These are phyloP conservation scores for Solanum peruvianum DNA, from an alignment of 257 asterid species.

Conservation along the genomic window DNA sequence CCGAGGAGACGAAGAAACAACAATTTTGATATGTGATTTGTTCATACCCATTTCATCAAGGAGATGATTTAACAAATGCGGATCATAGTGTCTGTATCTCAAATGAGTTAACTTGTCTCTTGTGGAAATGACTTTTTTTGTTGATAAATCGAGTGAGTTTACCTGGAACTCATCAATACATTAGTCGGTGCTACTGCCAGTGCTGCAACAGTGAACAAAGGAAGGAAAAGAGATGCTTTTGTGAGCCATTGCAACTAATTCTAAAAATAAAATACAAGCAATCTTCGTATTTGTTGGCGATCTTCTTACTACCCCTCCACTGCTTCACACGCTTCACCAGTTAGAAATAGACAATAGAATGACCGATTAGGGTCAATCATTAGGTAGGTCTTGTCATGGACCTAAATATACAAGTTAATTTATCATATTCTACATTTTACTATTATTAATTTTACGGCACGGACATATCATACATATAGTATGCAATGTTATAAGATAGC, in stretches of 20 bases:
- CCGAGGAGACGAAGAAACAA: not conserved
- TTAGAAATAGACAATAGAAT: no score
- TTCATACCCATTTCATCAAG: not conserved
- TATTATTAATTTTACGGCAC: no score
- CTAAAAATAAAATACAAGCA: not conserved
- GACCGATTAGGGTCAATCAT: no score
- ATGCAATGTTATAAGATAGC: no score
- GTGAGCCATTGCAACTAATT: not conserved
- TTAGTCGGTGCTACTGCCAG: no score
- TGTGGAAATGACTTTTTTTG: not conserved
- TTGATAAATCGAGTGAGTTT: not conserved
- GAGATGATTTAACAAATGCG: not conserved
- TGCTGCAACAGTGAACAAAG: not conserved
- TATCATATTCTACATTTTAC: no score
- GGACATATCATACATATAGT: no score
- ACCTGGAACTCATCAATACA: not conserved
- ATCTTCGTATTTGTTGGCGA: not conserved
- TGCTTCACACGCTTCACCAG: not conserved
- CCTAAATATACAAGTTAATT: no score
- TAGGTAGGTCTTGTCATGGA: no score
- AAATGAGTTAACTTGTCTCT: not conserved
- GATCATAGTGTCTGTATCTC: not conserved
- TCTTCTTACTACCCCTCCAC: not conserved
- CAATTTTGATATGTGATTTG: slow-evolving; percentile 5
- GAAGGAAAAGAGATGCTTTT: not conserved